Percentiles rank a stretch among this genome's conserved stretches.
These are phyloP conservation scores for Begonia peltatifolia DNA, from an alignment of 306 rosid genomes.

Conservation along the genomic window DNA sequence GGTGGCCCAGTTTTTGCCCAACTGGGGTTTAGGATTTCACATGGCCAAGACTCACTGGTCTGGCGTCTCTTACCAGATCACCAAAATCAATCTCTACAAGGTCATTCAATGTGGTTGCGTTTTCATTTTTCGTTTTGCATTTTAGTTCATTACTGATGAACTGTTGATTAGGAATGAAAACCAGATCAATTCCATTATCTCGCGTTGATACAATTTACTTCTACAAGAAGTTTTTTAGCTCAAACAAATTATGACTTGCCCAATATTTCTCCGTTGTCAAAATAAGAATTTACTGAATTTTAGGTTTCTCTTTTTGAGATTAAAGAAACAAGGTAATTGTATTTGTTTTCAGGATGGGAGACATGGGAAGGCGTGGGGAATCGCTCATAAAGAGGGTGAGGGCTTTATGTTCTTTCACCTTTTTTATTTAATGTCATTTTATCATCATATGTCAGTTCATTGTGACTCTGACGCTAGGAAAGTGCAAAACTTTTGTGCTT, in stretches of 20 bases:
- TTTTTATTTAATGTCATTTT: no score
- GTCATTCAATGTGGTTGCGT: slow-evolving; percentile 10
- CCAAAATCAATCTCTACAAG: slow-evolving; percentile 92
- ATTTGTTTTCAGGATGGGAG: slow-evolving; percentile 50
- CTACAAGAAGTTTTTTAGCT: no score
- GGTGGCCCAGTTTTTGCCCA: slow-evolving; percentile 79
- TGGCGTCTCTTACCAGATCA: slow-evolving; percentile 70
- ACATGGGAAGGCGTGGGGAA: slow-evolving; percentile 98
- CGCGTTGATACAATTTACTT: no score
- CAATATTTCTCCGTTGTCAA: no score
- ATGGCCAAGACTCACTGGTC: slow-evolving; percentile 90
- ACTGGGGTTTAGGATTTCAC: slow-evolving; percentile 84
- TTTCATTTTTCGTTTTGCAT: background rate
- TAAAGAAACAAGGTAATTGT: background rate
- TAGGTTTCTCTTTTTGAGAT: background rate
- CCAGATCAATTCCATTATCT: no score
- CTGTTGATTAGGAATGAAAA: no score
- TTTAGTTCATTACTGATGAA: background rate
- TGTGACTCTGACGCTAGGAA: no score
- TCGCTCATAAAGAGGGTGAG: slow-evolving; percentile 72
- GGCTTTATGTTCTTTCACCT: background rate
- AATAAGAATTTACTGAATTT: background rate
- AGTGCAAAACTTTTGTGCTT: background rate
- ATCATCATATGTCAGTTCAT: no score
- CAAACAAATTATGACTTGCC: no score